Evolutionary conservation across 1,284 basidiomycete species (phyloP), one percentile per base, ranked within the genome.

Genomic region (Somion occarium): DNA sequence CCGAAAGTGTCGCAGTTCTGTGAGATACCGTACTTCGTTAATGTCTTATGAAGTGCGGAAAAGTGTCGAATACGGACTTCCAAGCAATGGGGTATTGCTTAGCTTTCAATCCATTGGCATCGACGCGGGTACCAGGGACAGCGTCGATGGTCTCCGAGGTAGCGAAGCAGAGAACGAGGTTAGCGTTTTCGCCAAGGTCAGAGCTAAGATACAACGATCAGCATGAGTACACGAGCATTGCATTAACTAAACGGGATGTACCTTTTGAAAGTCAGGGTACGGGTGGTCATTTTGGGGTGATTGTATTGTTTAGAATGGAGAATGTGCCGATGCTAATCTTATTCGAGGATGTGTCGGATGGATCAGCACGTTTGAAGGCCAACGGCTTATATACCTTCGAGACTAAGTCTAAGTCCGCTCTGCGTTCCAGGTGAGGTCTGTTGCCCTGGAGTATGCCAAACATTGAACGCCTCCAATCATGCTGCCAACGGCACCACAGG

Each of bases 261-360:
- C 44, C 44, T 46, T 30, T 46, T 18, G 44, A 46, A 46, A 11
- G 22, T 23, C 7, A 46, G 15, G 25, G 25, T 46, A 18, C 27
- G 24, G 24, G 44, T 46, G n/a, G 44, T 34, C 44, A 46, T 46
- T 15, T 44, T 44, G 43, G 24, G 18, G 15, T 41, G 38, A 18
- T 23, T n/a, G 23, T 5, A 22, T 13, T 19, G 42, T 43, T 43
- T 7, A 34, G 30, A 34, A 34, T n/a, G n/a, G n/a, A n/a, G n/a
- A n/a, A n/a, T n/a, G n/a, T n/a, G n/a, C n/a, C n/a, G n/a, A n/a
- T n/a, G n/a, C n/a, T n/a, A n/a, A n/a, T n/a, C n/a, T n/a, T n/a
- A n/a, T n/a, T n/a, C n/a, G n/a, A n/a, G n/a, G n/a, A n/a, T n/a
- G n/a, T n/a, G n/a, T n/a, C n/a, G n/a, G n/a, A n/a, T n/a, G n/a